Evolutionary conservation across 2,329 filamentous ascomycete species (phyloP).

Genomic region (Trichoderma arundinaceum): DNA sequence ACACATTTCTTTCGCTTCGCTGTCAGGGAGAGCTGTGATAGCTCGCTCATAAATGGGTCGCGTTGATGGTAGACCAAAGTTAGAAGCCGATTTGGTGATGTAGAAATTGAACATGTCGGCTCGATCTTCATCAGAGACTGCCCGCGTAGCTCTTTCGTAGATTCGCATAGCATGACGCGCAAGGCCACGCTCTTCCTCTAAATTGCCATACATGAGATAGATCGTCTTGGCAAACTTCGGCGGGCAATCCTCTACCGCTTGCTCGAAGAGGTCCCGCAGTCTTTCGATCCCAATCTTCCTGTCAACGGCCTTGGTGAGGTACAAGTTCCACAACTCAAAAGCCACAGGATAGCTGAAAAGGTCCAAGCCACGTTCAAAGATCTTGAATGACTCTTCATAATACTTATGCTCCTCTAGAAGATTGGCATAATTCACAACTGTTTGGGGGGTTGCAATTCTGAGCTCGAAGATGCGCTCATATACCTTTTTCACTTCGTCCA

Average conservation of each 20-base stretch:
- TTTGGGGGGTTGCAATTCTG: constrained; percentile 96
- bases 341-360: constrained; percentile 99
- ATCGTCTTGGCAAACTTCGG: constrained; percentile 95
- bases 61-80: constrained; percentile 95
- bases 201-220: constrained; percentile 96
- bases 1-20: constrained; percentile 95
- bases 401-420: constrained; percentile 93
- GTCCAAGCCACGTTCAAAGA: constrained; percentile 94
- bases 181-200: constrained; percentile 94
- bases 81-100: constrained; percentile 97
- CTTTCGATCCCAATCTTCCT: constrained; percentile 95
- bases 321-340: constrained; percentile 98
- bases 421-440: constrained; percentile 97
- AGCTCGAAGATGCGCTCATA: constrained; percentile 99
- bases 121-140: constrained; percentile 91
- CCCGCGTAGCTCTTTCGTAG: constrained; percentile 94
- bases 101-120: constrained; percentile 99
- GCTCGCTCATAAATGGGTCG: constrained; percentile 95
- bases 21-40: constrained; percentile 89
- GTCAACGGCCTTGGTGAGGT: constrained; percentile 95
- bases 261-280: constrained; percentile 92
- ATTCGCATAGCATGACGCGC: constrained; percentile 98
- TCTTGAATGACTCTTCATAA: constrained; percentile 96
- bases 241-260: constrained; percentile 92
- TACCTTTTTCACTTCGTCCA: constrained; percentile 91